These are phyloP conservation scores for Endothia cerciana DNA, from an alignment of 2,329 filamentous ascomycete genomes.

Conservation along the genomic window DNA sequence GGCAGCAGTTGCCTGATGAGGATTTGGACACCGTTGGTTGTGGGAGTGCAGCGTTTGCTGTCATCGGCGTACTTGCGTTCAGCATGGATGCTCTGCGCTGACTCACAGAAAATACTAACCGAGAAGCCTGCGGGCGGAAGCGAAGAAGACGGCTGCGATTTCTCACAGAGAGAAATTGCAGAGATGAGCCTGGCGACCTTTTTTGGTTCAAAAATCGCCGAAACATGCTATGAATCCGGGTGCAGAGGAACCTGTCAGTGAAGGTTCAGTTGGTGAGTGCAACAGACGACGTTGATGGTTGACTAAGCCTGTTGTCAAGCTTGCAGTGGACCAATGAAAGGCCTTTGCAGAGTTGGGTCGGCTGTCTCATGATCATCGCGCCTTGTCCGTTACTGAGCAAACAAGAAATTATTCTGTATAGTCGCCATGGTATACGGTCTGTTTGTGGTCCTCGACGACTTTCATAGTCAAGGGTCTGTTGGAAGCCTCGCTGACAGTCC, in stretches of 20 bases:
- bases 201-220: not conserved
- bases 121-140: not conserved
- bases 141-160: not conserved
- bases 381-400: too few species aligned
- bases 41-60: constrained; percentile 4
- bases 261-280: not conserved
- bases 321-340: not conserved
- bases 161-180: not conserved
- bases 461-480: constrained; percentile 6
- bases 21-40: not conserved
- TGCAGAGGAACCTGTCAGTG: not conserved
- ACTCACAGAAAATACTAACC: not conserved
- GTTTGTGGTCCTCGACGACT: constrained; percentile 25
- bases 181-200: not conserved
- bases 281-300: not conserved
- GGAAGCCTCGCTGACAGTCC: constrained; percentile 12
- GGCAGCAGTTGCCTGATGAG: not conserved
- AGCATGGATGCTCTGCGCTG: not conserved
- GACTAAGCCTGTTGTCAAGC: not conserved
- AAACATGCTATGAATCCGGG: too few species aligned
- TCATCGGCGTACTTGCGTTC: not conserved
- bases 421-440: constrained; percentile 12
- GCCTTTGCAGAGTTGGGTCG: not conserved
- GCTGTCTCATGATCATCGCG: not conserved
- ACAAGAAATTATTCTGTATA: constrained; percentile 10